These are phyloP conservation scores for Cercospora sojina DNA, from an alignment of 2,329 filamentous ascomycete species.

Conservation along the genomic window DNA sequence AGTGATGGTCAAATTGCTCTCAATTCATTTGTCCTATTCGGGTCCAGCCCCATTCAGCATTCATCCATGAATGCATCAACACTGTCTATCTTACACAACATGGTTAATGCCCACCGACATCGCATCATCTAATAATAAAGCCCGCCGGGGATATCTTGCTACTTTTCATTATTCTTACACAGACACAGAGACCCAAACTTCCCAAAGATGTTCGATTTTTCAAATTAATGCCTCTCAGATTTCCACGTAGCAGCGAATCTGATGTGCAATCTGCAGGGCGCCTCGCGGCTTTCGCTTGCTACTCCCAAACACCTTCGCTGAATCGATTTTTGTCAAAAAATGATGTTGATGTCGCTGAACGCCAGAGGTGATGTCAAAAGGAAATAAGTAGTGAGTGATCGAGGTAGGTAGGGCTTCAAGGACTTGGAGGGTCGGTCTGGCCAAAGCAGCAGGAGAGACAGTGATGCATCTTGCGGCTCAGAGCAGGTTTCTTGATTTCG, in stretches of 20 bases:
- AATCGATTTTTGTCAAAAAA: neutral
- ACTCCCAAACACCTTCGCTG: neutral
- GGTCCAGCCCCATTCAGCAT: neutral
- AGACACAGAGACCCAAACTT: neutral
- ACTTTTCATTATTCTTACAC: neutral
- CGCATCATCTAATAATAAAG: neutral
- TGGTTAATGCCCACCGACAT: neutral
- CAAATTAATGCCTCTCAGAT: neutral
- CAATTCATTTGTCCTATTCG: neutral
- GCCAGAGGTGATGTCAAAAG: neutral
- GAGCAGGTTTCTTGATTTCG: neutral
- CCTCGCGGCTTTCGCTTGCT: neutral
- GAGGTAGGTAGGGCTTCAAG: neutral
- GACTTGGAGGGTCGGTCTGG: neutral
- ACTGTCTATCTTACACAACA: neutral
- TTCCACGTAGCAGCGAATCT: neutral
- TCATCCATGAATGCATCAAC: neutral
- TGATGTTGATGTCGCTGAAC: neutral
- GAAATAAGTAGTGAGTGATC: neutral
- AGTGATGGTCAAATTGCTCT: neutral
- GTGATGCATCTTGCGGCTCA: neutral
- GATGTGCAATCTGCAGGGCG: neutral
- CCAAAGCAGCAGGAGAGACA: constrained; percentile 5
- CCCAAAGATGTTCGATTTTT: neutral
- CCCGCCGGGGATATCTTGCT: neutral